Base-by-base conservation (phyloP, 257 asterid genomes). In the Vinca minor region DNA sequence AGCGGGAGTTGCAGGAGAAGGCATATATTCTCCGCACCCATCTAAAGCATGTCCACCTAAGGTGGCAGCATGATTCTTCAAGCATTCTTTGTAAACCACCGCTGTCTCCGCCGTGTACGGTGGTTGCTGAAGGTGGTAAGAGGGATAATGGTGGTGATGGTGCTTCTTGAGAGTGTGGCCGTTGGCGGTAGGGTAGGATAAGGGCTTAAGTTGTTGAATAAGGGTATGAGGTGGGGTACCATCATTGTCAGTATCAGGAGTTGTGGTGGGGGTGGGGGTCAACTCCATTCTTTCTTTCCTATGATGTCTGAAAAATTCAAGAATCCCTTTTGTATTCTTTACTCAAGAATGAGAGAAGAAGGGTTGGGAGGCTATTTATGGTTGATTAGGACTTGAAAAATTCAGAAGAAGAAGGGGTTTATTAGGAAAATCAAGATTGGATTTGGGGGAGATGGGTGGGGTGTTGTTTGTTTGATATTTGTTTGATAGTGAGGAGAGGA, bases 1-100 rank as follows among this genome's bases (percentile, higher is more conserved):
- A 3, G 46, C 0, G 38, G 64, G 38, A 65, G 70, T 41, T 77
- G 83, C 61, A 7, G 78, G 66, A 6, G 83, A 71, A 6, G 87
- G 72, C 83, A 84, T 76, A 76, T 82, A 88, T 66, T 84, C 96
- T 39, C 96, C 94, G 65, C 96, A 88, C 12, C 94, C 96, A 68
- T 88, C 96, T n/a, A 88, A 77, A 29, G 92, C 92, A 66, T 84
- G 88, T 66, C 82, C 87, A 31, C 92, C 96, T 0, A 84, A 45
- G 34, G 62, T 61, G 15, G 89, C 94, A 17, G 96, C 96, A 63
- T 85, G 95, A 79, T 88, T 88, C 70, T 79, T 88, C 76, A 82
- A 76, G 76, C 96, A 88, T 62, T 82, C 89, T 65, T 50, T 74
- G 63, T 81, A 83, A 0, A 71, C 20, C 71, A 46, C 78, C 66